These are phyloP conservation scores for Hordeum pubiflorum DNA, from an alignment of 202 grass and related monocot genomes.

Conservation along the genomic window DNA sequence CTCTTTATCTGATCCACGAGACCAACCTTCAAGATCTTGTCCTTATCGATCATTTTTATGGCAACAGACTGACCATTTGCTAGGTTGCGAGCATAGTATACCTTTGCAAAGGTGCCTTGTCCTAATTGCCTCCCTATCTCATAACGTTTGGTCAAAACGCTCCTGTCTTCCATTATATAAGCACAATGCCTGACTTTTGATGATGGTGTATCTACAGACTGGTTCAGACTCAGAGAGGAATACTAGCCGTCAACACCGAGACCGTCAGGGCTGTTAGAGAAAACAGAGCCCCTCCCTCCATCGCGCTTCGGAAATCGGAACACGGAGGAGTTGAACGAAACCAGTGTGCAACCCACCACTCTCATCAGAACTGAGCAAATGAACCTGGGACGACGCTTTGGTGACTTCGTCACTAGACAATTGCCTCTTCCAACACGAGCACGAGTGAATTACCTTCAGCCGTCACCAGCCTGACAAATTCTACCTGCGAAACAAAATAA, in stretches of 20 bases:
- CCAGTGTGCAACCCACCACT: not conserved
- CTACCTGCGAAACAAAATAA: not conserved
- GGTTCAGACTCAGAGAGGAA: not conserved
- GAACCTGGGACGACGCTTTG: not conserved
- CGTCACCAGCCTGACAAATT: not conserved
- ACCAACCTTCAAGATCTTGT: conserved; percentile 56
- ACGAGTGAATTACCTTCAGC: conserved; percentile 12
- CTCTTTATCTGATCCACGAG: conserved; percentile 62
- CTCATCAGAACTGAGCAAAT: not conserved
- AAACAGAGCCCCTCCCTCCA: not conserved
- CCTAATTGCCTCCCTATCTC: conserved; percentile 65
- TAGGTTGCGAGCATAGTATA: conserved; percentile 63
- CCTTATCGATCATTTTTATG: conserved; percentile 82
- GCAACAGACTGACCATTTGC: conserved; percentile 44
- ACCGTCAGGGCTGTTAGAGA: not conserved
- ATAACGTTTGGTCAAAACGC: conserved; percentile 51
- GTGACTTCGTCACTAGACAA: not conserved
- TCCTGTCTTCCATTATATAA: conserved; percentile 48
- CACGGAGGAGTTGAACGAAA: not conserved
- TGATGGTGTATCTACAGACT: not conserved
- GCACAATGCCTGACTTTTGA: not conserved
- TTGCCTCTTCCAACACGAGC: conserved; percentile 16
- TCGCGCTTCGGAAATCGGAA: not conserved
- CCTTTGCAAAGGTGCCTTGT: conserved; percentile 73
- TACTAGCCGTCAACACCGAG: conserved; percentile 13